Evolutionary conservation across 768 basidiomycete genomes (phyloP).

Genomic region (Nidula microcarpa): DNA sequence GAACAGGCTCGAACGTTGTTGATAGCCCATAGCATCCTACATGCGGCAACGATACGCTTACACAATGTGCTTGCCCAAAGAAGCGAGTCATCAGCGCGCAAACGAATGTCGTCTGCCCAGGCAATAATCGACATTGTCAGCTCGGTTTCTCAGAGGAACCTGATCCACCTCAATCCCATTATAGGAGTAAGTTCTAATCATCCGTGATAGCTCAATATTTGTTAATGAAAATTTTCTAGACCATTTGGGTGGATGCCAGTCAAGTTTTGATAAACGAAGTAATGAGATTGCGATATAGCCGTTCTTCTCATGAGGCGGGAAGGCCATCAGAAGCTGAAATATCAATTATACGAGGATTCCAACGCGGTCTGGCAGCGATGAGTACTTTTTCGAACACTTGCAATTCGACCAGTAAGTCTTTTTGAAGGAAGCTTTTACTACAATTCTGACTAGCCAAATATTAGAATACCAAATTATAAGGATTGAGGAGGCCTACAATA

Average conservation of each 20-base stretch:
- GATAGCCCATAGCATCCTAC: conserved; percentile 29
- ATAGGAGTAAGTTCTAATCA: conserved; percentile 19
- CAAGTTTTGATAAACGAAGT: conserved; percentile 19
- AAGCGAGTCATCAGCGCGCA: conserved; percentile 14
- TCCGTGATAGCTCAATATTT: background rate
- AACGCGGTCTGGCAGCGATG: background rate
- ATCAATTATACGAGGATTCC: background rate
- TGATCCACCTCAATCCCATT: conserved; percentile 21
- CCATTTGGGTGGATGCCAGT: conserved; percentile 19
- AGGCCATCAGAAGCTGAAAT: background rate
- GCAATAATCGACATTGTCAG: conserved; percentile 13
- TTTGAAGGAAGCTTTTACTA: background rate
- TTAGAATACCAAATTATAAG: background rate
- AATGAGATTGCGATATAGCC: background rate
- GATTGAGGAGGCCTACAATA: background rate
- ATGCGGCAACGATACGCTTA: conserved; percentile 32
- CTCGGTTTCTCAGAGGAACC: conserved; percentile 9
- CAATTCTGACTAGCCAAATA: background rate
- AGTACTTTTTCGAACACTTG: background rate
- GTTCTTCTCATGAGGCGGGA: background rate
- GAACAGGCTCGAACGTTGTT: conserved; percentile 17
- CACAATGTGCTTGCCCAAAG: conserved; percentile 21
- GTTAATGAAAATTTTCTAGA: conserved; percentile 5
- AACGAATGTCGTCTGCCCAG: conserved; percentile 15
- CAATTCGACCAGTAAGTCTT: background rate